Percentiles rank a stretch among this genome's conserved stretches.
phyloP scores from a whole-genome alignment of 2,329 filamentous ascomycete genomes.

The Huntiella omanensis region DNA sequence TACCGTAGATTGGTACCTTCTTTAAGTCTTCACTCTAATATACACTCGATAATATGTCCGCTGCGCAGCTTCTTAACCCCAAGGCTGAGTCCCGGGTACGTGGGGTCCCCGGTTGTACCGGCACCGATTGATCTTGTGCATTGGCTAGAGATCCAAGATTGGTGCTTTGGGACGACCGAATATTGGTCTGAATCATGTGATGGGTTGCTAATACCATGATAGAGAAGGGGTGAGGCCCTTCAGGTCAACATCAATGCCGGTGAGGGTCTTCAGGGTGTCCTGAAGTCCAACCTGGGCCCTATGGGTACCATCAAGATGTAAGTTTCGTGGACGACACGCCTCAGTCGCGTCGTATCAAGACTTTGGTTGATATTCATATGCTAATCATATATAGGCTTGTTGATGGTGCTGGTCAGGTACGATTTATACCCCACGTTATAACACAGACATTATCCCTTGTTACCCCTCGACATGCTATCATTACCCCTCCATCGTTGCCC shows the following conservation, averaged over 20 bases:
- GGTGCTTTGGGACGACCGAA: no score
- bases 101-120: slow-evolving; percentile 13
- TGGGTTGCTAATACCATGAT: slow-evolving; percentile 13
- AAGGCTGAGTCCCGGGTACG: slow-evolving; percentile 94
- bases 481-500: background rate
- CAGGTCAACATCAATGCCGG: slow-evolving; percentile 93
- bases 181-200: no score
- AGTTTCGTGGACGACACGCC: slow-evolving; percentile 7
- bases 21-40: slow-evolving; percentile 23
- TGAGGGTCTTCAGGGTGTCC: slow-evolving; percentile 80
- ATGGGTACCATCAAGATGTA: slow-evolving; percentile 94
- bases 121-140: background rate
- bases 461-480: background rate
- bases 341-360: background rate
- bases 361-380: slow-evolving; percentile 1
- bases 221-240: slow-evolving; percentile 93
- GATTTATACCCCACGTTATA: slow-evolving; percentile 15
- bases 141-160: no score
- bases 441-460: slow-evolving; percentile 11
- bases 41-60: slow-evolving; percentile 48
- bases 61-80: slow-evolving; percentile 92
- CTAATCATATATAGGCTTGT: slow-evolving; percentile 34
- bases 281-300: slow-evolving; percentile 90
- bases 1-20: slow-evolving; percentile 13
- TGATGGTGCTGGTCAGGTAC: slow-evolving; percentile 50